Base-by-base conservation (phyloP, 2,329 filamentous ascomycete genomes). In the Geoglossum cookeanum region DNA sequence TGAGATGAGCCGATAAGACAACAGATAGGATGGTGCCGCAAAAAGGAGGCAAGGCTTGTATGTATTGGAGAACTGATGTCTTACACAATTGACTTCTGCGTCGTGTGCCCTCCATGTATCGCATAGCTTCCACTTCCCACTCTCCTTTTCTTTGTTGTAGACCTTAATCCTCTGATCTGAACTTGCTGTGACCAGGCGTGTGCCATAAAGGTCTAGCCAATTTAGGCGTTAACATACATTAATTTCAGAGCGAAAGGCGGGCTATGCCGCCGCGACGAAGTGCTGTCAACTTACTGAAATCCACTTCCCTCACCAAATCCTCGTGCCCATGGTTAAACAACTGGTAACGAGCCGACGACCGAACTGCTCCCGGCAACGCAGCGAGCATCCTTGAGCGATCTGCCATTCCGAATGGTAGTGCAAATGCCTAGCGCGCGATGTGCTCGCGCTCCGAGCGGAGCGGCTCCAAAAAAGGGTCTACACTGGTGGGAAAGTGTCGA, bases 81-180 rank as follows among this genome's bases (percentile, higher is more conserved):
- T 70, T 73, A 89, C 87, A 77, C 95, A 88, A 60, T 89, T 76
- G 60, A 97, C 85, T 70, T 96, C 89, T 55, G 87, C 87, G 66
- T 88, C 85, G 68, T 97, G 91, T 17, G 88, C 91, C 53, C 79
- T 81, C 88, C 90, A 96, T 58, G 81, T 88, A 71, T 97, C 91
- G 66, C 83, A 85, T 42, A 92, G 72, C 55, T 80, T 77, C 87
- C 89, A 95, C 58, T 79, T 74, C 3, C 29, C 30, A 47, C 81
- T 81, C 63, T 88, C 84, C 62, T 83, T 82, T 66, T 92, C 84
- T 53, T 84, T 78, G 69, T 91, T 87, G 78, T 91, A 96, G 61
- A 96, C 85, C 67, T 90, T 88, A 65, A 97, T 84, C 68, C 85
- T 87, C 68, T 94, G 91, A 69, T 97, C 91, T 17, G 91, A 87